Evolutionary conservation across 208 protist species (phyloP).

Genomic region (Trypanosomatidae sp.): DNA sequence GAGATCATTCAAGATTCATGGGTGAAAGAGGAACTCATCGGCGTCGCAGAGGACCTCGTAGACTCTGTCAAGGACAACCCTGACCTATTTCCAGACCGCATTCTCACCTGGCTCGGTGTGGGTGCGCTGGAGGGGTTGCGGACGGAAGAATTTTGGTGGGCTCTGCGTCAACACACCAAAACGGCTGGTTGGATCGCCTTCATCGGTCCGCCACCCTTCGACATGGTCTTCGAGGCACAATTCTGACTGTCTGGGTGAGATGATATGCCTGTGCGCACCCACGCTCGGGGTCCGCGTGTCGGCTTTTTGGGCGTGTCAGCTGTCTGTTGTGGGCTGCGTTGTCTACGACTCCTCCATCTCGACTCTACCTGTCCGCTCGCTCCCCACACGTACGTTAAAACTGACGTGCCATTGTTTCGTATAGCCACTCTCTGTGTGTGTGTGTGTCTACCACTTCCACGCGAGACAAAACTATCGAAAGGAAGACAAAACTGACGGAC

Average conservation of each 20-base stretch:
- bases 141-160: conserved; percentile 36
- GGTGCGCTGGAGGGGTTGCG: conserved; percentile 43
- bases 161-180: conserved; percentile 26
- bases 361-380: neutral
- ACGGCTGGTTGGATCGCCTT: conserved; percentile 50
- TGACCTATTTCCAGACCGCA: conserved; percentile 48
- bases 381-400: neutral
- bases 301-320: neutral
- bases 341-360: neutral
- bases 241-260: conserved; percentile 4
- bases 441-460: neutral
- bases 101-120: conserved; percentile 48
- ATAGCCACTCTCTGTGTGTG: neutral
- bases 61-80: conserved; percentile 53
- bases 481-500: neutral
- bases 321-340: neutral
- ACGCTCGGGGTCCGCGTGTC: neutral
- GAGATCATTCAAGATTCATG: conserved; percentile 77
- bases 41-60: conserved; percentile 47
- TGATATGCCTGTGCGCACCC: neutral
- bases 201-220: conserved; percentile 44
- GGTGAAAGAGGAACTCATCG: conserved; percentile 85
- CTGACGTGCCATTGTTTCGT: neutral
- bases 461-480: neutral
- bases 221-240: conserved; percentile 27